These are phyloP conservation scores for Pilasporangium apinafurcum DNA, from an alignment of 352 stramenopile genomes.

Conservation along the genomic window DNA sequence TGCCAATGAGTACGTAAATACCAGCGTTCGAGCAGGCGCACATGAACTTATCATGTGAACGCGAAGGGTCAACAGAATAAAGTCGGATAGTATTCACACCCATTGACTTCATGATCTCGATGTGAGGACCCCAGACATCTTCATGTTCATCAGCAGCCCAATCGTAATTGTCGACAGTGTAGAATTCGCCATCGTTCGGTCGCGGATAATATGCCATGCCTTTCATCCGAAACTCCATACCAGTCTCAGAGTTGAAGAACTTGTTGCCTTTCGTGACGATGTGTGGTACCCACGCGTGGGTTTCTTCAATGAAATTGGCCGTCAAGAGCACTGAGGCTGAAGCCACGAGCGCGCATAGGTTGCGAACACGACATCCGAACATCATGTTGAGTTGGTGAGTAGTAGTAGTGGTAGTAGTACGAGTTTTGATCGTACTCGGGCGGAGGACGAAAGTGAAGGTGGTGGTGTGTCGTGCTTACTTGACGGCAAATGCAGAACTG, in stretches of 20 bases:
- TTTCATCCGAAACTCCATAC: slow-evolving; percentile 62
- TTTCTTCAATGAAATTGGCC: neutral
- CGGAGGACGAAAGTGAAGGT: no score
- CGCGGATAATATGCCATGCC: slow-evolving; percentile 69
- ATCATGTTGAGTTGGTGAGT: neutral
- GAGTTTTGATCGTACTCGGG: no score
- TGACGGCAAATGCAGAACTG: no score
- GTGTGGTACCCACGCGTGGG: slow-evolving; percentile 34
- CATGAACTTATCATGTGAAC: slow-evolving; percentile 76
- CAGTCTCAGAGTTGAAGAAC: slow-evolving; percentile 70
- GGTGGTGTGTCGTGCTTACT: no score
- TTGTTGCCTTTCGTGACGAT: slow-evolving; percentile 73
- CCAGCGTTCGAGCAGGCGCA: slow-evolving; percentile 51
- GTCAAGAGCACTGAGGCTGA: neutral
- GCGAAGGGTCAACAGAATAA: slow-evolving; percentile 56
- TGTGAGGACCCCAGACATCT: slow-evolving; percentile 38
- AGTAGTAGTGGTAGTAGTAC: no score
- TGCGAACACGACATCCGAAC: slow-evolving; percentile 3
- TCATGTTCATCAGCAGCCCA: slow-evolving; percentile 56
- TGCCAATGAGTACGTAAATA: slow-evolving; percentile 70
- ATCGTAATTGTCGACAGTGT: slow-evolving; percentile 51
- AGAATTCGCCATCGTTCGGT: slow-evolving; percentile 49
- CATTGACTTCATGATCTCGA: slow-evolving; percentile 44
- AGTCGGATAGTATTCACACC: slow-evolving; percentile 62
- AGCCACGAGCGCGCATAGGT: neutral